Evolutionary conservation across 2,329 filamentous ascomycete species (phyloP).

Genomic region (Paecilomyces niveus): DNA sequence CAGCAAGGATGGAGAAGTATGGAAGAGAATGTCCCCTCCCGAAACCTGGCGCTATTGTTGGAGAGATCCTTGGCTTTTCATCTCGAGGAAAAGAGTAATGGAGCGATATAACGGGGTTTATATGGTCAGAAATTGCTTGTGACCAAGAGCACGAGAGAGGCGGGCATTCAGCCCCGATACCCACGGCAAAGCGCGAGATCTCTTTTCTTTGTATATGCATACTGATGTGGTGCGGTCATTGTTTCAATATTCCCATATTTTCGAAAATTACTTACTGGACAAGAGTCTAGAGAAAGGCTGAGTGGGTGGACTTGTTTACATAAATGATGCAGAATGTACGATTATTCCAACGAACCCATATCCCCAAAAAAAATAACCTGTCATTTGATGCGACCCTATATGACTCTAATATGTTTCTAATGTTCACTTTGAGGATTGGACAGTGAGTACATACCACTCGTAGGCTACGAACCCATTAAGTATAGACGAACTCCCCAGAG

Average conservation of each 20-base stretch:
- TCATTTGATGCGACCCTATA: neutral
- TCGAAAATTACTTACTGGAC: neutral
- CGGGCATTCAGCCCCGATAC: neutral
- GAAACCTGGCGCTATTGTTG: constrained; percentile 74
- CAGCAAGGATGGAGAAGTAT: constrained; percentile 32
- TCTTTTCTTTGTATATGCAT: neutral
- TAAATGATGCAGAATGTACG: neutral
- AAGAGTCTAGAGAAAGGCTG: neutral
- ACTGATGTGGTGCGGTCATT: neutral
- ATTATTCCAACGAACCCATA: neutral
- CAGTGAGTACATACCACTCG: too few relatives aligned
- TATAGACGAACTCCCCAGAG: neutral
- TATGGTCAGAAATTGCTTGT: neutral
- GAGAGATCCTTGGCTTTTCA: constrained; percentile 63
- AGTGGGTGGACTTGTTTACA: neutral
- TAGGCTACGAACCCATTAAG: too few relatives aligned
- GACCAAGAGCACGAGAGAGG: neutral
- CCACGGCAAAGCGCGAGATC: neutral
- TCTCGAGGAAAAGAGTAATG: constrained; percentile 8
- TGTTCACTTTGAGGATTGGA: neutral
- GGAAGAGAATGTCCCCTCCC: constrained; percentile 83
- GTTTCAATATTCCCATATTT: neutral
- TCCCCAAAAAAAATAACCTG: neutral
- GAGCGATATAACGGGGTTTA: neutral
- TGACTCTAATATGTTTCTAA: neutral